Conservation (phyloP, 352 stramenopile species). For the Globisporangium polare region DNA sequence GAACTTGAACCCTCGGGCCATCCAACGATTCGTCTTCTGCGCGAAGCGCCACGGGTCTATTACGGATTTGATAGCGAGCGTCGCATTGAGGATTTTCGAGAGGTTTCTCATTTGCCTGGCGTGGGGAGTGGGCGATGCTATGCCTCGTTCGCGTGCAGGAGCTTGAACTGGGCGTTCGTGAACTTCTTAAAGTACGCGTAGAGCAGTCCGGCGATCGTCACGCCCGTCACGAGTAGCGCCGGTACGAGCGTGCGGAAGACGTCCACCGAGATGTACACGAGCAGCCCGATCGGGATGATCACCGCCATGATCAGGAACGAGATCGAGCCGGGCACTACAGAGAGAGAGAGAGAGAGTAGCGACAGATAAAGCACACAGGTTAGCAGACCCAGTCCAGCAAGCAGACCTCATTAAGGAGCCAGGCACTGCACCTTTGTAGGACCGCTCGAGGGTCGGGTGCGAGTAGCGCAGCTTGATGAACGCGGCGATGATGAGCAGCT, state of each 20-base stretch:
- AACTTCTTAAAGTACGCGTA: constrained; percentile 47
- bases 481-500: constrained; percentile 85
- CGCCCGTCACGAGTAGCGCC: constrained; percentile 31
- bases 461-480: constrained; percentile 87
- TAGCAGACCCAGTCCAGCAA: background rate
- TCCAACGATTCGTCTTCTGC: too few relatives aligned
- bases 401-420: too few relatives aligned
- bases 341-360: background rate
- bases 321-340: constrained; percentile 31
- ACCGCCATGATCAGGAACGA: constrained; percentile 24
- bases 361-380: background rate
- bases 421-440: constrained; percentile 29
- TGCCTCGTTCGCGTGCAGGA: constrained; percentile 13
- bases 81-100: too few relatives aligned
- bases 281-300: constrained; percentile 29
- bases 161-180: constrained; percentile 35
- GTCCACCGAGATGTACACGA: constrained; percentile 44
- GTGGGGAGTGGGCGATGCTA: constrained; percentile 7
- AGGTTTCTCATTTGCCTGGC: background rate
- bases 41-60: too few relatives aligned
- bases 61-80: too few relatives aligned
- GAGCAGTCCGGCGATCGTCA: constrained; percentile 30
- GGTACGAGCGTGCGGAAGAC: constrained; percentile 41
- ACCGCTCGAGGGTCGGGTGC: constrained; percentile 31
- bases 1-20: too few relatives aligned